Evolutionary conservation across 1,284 basidiomycete genomes (phyloP), one percentile per base, ranked within the genome.

Genomic region (Austropuccinia psidii): DNA sequence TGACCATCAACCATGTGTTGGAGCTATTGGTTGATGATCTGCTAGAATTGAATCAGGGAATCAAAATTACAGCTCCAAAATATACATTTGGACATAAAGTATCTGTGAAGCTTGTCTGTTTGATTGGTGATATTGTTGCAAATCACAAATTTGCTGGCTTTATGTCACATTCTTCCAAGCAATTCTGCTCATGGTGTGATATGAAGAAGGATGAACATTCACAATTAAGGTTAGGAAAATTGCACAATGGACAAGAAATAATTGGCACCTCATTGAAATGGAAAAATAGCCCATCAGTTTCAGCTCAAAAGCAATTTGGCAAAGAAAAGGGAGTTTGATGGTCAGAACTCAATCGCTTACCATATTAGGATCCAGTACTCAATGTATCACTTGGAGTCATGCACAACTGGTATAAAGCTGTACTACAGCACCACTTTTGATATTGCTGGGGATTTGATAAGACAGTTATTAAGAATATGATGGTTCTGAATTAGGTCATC

Each of bases 71-170:
- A 33, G 35, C 55, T 33, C 31, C 11, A 13, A 9, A 35, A 13
- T 33, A 27, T 58, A 21, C 55, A 8, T 11, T 31, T n/a, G 55
- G 55, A 27, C 31, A 21, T 5, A 58, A 27, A 35, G 55, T 58
- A 13, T 6, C 29, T 29, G 55, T 33, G 29, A 9, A 31, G 35
- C 31, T 58, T 27, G 15, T 31, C 35, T 7, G 17, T 58, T 31
- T 58, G 9, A 15, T 13, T 27, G 31, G 55, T 7, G 55, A 58
- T 35, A 58, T 58, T 7, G 55, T 58, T 13, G 55, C 55, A 7
- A 58, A 27, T 58, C 55, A 58, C 29, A 58, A 58, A 58, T 13
- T 58, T 9, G 55, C 24, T 29, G 55, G 55, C 17, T 58, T 58
- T 58, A 33, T 33, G 15, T 27, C 55, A 6, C 55, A 58, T 33